These are phyloP conservation scores for Oxyria digyna DNA, from an alignment of 148 eudicot species.

Conservation along the genomic window DNA sequence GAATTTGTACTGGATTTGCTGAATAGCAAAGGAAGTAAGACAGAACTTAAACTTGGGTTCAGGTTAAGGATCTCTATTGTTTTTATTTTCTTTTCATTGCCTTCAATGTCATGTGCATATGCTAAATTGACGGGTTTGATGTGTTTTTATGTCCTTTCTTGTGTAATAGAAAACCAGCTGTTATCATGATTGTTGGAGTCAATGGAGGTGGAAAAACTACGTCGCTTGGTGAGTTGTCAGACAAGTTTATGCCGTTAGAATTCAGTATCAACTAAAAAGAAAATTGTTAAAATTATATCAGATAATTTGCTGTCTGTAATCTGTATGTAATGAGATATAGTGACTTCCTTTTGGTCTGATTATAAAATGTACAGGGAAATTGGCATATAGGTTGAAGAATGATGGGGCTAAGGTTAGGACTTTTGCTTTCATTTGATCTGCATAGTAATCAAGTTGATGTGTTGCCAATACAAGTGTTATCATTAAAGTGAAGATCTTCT, in stretches of 20 bases:
- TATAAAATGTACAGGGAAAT: conserved; percentile 60
- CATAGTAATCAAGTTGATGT: conserved; percentile 8
- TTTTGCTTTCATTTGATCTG: conserved; percentile 5
- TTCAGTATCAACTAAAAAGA: background rate
- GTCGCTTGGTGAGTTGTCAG: conserved; percentile 68
- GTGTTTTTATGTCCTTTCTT: background rate
- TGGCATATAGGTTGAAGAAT: conserved; percentile 82
- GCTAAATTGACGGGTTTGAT: conserved; percentile 5
- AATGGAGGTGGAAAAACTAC: conserved; percentile 99
- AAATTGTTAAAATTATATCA: background rate
- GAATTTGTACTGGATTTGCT: conserved; percentile 67
- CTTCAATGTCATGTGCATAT: conserved; percentile 4
- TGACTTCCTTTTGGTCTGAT: background rate
- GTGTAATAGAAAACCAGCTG: conserved; percentile 79
- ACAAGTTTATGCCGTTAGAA: background rate
- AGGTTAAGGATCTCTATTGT: conserved; percentile 29
- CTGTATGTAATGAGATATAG: background rate
- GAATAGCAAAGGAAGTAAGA: conserved; percentile 55
- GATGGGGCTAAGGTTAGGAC: conserved; percentile 76
- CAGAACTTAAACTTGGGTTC: conserved; percentile 86
- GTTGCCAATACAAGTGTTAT: background rate
- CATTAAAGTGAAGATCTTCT: background rate
- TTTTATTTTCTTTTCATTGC: conserved; percentile 5
- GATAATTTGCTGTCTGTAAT: background rate
- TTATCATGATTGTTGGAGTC: conserved; percentile 91